Conservation (phyloP, 116 monocot species). For the Cymodocea nodosa region DNA sequence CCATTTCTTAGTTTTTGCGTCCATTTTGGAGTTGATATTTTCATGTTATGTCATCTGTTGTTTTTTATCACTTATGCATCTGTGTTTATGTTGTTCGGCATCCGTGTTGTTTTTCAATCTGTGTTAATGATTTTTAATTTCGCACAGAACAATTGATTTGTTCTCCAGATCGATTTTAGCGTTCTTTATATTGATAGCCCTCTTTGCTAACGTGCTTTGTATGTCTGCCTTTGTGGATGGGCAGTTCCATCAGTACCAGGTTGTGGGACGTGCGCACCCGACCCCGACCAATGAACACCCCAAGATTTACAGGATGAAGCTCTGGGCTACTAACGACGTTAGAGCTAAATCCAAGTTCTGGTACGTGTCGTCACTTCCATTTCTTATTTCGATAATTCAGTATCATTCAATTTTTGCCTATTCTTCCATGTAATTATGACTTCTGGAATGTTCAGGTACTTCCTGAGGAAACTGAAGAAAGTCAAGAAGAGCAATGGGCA, state of each 20-base stretch:
- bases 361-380: conserved; percentile 12
- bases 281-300: conserved; percentile 56
- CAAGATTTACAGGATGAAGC: conserved; percentile 84
- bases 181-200: too few relatives aligned
- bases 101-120: too few relatives aligned
- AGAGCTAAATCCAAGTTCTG: conserved; percentile 90
- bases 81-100: too few relatives aligned
- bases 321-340: conserved; percentile 95
- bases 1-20: too few relatives aligned
- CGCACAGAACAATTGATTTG: too few relatives aligned
- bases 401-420: not conserved
- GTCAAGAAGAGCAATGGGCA: conserved; percentile 95
- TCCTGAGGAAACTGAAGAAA: conserved; percentile 84
- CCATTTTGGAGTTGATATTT: too few relatives aligned
- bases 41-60: too few relatives aligned
- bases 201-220: too few relatives aligned
- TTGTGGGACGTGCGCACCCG: conserved; percentile 77
- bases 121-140: too few relatives aligned
- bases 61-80: too few relatives aligned
- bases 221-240: too few relatives aligned
- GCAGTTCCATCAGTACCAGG: conserved; percentile 98
- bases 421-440: not conserved
- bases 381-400: not conserved
- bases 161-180: too few relatives aligned
- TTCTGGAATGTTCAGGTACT: conserved; percentile 19